phyloP scores from a whole-genome alignment of 108 stramenopile species.

The Skeletonema potamos region DNA sequence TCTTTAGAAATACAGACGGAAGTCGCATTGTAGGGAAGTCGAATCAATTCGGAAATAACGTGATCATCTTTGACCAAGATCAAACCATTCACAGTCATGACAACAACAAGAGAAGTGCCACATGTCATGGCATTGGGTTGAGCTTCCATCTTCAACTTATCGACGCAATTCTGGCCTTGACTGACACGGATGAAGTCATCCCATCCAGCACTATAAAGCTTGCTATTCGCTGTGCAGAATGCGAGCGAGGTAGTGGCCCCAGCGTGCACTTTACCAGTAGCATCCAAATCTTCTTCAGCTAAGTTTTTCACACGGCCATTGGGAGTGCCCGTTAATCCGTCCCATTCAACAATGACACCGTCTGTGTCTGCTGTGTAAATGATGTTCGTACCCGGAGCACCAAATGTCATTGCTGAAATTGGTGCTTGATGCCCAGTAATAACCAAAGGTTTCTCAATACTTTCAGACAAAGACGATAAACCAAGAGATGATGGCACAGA shows the following conservation, averaged over 20 bases:
- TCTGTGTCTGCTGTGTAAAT: constrained; percentile 92
- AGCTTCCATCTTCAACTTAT: constrained; percentile 61
- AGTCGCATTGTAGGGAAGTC: constrained; percentile 64
- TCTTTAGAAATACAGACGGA: constrained; percentile 73
- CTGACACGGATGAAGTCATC: constrained; percentile 84
- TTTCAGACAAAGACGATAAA: constrained; percentile 6
- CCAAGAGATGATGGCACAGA: constrained; percentile 33
- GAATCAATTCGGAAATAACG: constrained; percentile 48
- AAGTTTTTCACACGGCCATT: constrained; percentile 15
- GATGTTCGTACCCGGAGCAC: constrained; percentile 43
- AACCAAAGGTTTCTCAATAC: constrained; percentile 35
- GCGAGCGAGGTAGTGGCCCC: constrained; percentile 71
- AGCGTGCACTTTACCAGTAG: constrained; percentile 63
- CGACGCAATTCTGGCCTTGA: constrained; percentile 13
- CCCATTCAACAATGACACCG: constrained; percentile 89
- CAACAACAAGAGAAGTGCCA: constrained; percentile 65
- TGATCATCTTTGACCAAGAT: constrained; percentile 53
- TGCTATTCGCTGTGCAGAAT: constrained; percentile 33
- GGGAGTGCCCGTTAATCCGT: constrained; percentile 50
- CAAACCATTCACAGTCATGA: constrained; percentile 77
- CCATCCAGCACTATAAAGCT: constrained; percentile 86
- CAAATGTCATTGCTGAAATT: constrained; percentile 81
- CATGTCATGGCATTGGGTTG: constrained; percentile 84
- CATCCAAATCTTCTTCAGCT: constrained; percentile 38
- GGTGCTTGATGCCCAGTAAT: constrained; percentile 84